These are phyloP conservation scores for Rauvolfia tetraphylla DNA, from an alignment of 257 asterid species.

Conservation along the genomic window DNA sequence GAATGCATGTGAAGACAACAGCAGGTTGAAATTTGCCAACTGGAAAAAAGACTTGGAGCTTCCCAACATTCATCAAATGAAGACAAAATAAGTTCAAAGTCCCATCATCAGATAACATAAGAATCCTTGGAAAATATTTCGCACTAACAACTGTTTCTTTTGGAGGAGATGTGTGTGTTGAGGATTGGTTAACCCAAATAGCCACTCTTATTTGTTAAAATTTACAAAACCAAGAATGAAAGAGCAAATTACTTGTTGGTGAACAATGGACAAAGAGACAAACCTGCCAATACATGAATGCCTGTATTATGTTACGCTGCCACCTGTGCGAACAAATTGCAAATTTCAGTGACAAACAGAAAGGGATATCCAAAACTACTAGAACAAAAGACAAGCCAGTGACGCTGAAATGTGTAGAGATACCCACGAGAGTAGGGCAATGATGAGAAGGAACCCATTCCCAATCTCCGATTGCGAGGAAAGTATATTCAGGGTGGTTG, in stretches of 20 bases:
- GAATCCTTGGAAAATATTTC: neutral
- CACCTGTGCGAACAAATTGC: slow-evolving; percentile 51
- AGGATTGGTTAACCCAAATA: neutral
- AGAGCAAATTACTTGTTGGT: slow-evolving; percentile 3
- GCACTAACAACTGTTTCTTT: neutral
- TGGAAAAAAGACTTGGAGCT: neutral
- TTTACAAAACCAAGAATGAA: slow-evolving; percentile 4
- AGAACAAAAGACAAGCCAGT: neutral
- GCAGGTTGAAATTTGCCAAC: neutral
- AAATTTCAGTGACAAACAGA: slow-evolving; percentile 9
- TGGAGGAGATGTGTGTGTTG: neutral
- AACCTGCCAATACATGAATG: slow-evolving; percentile 97
- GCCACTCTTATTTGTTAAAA: neutral
- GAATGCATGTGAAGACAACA: neutral
- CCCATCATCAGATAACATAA: neutral
- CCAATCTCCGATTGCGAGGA: slow-evolving; percentile 94
- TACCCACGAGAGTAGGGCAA: slow-evolving; percentile 80
- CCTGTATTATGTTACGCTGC: slow-evolving; percentile 83
- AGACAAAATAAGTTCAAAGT: neutral
- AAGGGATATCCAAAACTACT: slow-evolving; percentile 8
- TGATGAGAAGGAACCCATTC: slow-evolving; percentile 68
- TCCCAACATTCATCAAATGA: neutral
- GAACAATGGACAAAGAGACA: slow-evolving; percentile 12
- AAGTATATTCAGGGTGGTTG: slow-evolving; percentile 67
- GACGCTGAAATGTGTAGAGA: slow-evolving; percentile 13